Conservation (phyloP, 371 early-diverging fungal species). For the Smittium mucronatum region DNA sequence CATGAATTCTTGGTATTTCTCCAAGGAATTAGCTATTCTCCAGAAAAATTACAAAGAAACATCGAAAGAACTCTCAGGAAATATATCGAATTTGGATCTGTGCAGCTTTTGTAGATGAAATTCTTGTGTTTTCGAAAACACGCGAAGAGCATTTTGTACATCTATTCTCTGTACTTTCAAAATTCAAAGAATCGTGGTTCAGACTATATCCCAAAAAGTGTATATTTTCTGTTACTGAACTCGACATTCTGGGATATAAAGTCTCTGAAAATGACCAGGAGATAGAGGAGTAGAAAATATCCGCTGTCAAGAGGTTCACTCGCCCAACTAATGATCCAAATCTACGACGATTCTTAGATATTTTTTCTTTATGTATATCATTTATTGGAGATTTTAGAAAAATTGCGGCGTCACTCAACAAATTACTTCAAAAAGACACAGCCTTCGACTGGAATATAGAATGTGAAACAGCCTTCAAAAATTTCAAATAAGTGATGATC, state of each 20-base stretch:
- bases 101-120: not conserved
- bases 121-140: not conserved
- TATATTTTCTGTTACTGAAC: not conserved
- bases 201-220: not conserved
- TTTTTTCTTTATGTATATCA: constrained; percentile 24
- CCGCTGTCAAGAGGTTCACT: not conserved
- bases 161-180: not conserved
- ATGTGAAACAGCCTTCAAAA: not conserved
- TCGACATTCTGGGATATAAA: not conserved
- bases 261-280: not conserved
- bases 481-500: not conserved
- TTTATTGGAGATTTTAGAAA: constrained; percentile 22
- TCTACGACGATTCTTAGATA: constrained; percentile 25
- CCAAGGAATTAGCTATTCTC: not conserved
- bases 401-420: constrained; percentile 20
- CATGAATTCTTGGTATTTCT: not conserved
- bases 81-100: not conserved
- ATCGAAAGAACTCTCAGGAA: not conserved
- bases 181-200: not conserved
- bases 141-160: not conserved
- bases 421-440: constrained; percentile 9
- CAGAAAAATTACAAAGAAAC: not conserved
- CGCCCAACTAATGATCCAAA: constrained; percentile 4
- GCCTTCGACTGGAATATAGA: constrained; percentile 6
- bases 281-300: not conserved